Base-by-base conservation (phyloP, 768 basidiomycete species). In the Collybia sp. region DNA sequence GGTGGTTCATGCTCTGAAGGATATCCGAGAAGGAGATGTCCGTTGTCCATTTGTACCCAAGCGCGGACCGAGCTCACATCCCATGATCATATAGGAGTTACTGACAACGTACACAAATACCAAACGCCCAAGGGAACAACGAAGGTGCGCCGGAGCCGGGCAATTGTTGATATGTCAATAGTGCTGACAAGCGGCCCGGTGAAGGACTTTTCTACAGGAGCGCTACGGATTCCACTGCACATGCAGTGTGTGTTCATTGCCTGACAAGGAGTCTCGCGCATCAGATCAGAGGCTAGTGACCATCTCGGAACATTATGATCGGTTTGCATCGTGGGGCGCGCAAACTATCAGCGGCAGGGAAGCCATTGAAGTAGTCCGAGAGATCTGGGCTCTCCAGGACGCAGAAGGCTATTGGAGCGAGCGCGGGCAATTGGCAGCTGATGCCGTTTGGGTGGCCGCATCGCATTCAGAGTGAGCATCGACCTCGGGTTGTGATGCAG, bases 341-440 rank as follows among this genome's bases (percentile, higher is more conserved):
- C 55, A 65, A 4, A 44, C 48, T 5, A 72, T 84, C 16, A 65
- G 60, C 33, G 82, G 80, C 5, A 46, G 42, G 2, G 70, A 82
- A 45, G 82, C 82, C 3, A 68, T 79, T 49, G 59, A 64, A 11
- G 53, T 69, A 3, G 75, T 73, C 30, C 64, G 68, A 43, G 56
- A 67, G 43, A 82, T 83, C 17, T 85, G 82, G 83, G 49, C 62
- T 9, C 46, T 82, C 6, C 82, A 76, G 30, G 75, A 79, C 31
- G 69, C 76, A 51, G 83, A 85, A 62, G 80, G 79, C 0, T 85
- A 85, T 54, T 75, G 71, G 70, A 83, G 81, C 55, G 83, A 81
- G 62, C 67, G 82, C 33, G 83, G 83, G 9, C 65, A 72, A 51
- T 65, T 85, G 2, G 82, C 83, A 6, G 76, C 77, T 18, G 83